These are phyloP conservation scores for Actinidia chinensis DNA, from an alignment of 179 eudicot genomes.

Conservation along the genomic window DNA sequence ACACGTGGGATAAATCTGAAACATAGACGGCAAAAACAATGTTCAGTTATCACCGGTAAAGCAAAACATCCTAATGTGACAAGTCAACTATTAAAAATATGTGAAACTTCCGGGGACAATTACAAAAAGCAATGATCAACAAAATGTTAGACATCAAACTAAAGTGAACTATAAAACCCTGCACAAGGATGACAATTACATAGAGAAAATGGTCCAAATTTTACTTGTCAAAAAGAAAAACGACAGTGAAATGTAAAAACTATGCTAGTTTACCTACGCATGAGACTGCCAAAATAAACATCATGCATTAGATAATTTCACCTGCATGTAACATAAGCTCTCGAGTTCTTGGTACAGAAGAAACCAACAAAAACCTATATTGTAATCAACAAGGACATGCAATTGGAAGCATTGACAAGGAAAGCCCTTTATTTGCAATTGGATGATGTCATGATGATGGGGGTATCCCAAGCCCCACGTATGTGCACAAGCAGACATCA, in stretches of 20 bases:
- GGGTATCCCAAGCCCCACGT: background rate
- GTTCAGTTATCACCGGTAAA: constrained; percentile 14
- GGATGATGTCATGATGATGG: background rate
- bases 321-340: background rate
- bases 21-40: constrained; percentile 4
- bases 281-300: background rate
- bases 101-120: background rate
- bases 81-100: background rate
- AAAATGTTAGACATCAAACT: background rate
- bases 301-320: background rate
- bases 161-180: background rate
- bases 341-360: background rate
- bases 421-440: background rate
- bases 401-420: background rate
- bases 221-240: no score
- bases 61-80: background rate
- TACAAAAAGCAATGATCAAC: background rate
- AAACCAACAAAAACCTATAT: background rate
- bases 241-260: background rate
- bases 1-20: constrained; percentile 77
- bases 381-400: background rate
- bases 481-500: background rate
- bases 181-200: no score
- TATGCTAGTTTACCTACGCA: background rate
- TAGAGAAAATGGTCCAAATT: no score